Conservation (phyloP, 495 filamentous ascomycete species). For the Aspergillus cristatus region DNA sequence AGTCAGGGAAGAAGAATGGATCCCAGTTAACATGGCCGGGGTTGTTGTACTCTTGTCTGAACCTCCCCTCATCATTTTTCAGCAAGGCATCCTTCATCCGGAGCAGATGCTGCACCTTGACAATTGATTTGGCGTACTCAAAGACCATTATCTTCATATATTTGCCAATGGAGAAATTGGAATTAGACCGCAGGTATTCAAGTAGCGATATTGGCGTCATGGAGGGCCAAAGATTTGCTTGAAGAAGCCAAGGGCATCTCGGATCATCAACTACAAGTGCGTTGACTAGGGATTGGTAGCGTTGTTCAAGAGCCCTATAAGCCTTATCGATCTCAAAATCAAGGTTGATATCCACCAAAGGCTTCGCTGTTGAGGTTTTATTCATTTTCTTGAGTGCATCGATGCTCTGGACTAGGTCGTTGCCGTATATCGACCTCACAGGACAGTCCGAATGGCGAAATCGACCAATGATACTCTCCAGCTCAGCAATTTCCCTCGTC, state of each 20-base stretch:
- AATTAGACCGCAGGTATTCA: conserved; percentile 38
- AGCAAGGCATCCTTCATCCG: conserved; percentile 29
- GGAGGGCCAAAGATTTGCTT: conserved; percentile 43
- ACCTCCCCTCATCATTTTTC: conserved; percentile 16
- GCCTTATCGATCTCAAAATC: conserved; percentile 5
- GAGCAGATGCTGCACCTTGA: conserved; percentile 27
- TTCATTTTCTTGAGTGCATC: conserved; percentile 9
- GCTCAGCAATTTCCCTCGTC: conserved; percentile 13
- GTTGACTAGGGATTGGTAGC: conserved; percentile 12
- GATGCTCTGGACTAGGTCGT: conserved; percentile 26
- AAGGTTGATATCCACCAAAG: conserved; percentile 7
- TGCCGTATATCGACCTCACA: conserved; percentile 26
- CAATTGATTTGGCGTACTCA: conserved; percentile 26
- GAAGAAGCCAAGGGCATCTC: conserved; percentile 36
- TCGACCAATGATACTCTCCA: conserved; percentile 21
- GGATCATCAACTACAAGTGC: conserved; percentile 19
- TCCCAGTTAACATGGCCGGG: conserved; percentile 44
- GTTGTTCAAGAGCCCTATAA: conserved; percentile 2
- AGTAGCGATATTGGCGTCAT: conserved; percentile 42
- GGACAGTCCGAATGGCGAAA: conserved; percentile 18
- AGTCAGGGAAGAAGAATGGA: conserved; percentile 44
- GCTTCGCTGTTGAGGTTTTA: background rate
- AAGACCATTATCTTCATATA: conserved; percentile 9
- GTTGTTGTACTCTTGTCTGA: conserved; percentile 44
- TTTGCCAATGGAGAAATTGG: conserved; percentile 17